Evolutionary conservation across 2,329 filamentous ascomycete genomes (phyloP).

Genomic region (Fusarium annulatum): DNA sequence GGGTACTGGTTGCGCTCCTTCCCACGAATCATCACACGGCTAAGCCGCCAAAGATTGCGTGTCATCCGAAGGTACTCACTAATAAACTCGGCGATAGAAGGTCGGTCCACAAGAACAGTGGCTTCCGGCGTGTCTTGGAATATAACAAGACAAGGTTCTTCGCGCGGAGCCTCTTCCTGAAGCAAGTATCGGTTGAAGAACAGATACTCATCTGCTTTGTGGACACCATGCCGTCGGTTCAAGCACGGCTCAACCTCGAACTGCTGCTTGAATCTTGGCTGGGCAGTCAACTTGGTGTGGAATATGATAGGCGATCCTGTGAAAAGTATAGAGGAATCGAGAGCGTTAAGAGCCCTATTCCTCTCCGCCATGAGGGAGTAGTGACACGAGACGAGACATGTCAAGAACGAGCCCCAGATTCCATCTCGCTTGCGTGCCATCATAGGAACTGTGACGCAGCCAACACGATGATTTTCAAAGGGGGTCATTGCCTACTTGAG

Average conservation of each 20-base stretch:
- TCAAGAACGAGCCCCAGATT: not conserved
- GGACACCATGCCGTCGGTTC: constrained; percentile 10
- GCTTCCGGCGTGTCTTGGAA: constrained; percentile 14
- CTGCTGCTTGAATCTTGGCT: not conserved
- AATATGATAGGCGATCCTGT: constrained; percentile 13
- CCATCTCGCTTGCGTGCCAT: not conserved
- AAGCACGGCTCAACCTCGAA: constrained; percentile 27
- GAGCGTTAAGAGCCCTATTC: not conserved
- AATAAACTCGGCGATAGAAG: constrained; percentile 1
- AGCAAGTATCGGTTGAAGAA: constrained; percentile 27
- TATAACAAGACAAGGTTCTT: not conserved
- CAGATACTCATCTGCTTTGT: constrained; percentile 24
- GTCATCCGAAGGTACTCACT: constrained; percentile 3
- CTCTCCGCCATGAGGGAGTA: constrained; percentile 8
- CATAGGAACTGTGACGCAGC: constrained; percentile 24
- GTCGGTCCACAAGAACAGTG: not conserved
- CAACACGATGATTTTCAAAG: constrained; percentile 8
- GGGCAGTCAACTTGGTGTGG: not conserved
- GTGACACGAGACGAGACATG: constrained; percentile 14
- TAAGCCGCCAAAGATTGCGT: constrained; percentile 12
- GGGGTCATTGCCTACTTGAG: constrained; percentile 9
- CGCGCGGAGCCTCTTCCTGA: not conserved
- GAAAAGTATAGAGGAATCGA: constrained; percentile 20
- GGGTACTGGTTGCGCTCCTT: not conserved
- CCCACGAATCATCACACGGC: not conserved